A percentile compares a stretch with the other conserved stretches of the same genome.
Conservation (phyloP, 345 rosid genomes). For the Nephelium lappaceum region DNA sequence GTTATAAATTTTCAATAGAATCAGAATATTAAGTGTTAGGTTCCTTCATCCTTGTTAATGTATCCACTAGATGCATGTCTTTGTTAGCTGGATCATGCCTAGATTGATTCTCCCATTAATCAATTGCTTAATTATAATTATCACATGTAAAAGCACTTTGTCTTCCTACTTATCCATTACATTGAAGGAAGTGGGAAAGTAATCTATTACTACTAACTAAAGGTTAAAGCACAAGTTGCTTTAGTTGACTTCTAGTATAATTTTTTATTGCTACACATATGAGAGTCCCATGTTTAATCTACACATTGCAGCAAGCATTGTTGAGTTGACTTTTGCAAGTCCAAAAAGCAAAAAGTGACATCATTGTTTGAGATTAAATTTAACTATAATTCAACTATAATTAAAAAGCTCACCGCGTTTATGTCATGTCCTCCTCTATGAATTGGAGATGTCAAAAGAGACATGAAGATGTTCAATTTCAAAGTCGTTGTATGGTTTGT, state of each 20-base stretch:
- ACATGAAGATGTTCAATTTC: conserved; percentile 16
- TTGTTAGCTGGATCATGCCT: neutral
- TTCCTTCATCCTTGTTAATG: neutral
- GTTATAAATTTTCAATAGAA: neutral
- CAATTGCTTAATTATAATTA: neutral
- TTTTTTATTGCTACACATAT: neutral
- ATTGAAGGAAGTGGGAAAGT: no score
- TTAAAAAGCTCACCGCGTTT: neutral
- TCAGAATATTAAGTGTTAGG: neutral
- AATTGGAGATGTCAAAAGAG: neutral
- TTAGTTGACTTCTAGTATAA: neutral
- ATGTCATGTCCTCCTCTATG: neutral
- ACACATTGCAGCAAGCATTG: neutral
- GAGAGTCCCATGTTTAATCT: conserved; percentile 8
- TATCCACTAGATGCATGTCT: neutral
- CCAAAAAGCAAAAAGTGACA: neutral
- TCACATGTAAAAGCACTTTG: neutral
- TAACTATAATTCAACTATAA: neutral
- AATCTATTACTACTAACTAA: neutral
- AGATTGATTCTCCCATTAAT: neutral
- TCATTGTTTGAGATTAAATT: neutral
- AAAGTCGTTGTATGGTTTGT: conserved; percentile 1
- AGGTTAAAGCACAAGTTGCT: neutral
- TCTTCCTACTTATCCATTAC: neutral
- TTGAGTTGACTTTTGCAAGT: conserved; percentile 1